Evolutionary conservation across 495 filamentous ascomycete species (phyloP).

Genomic region (Amorphotheca resinae): DNA sequence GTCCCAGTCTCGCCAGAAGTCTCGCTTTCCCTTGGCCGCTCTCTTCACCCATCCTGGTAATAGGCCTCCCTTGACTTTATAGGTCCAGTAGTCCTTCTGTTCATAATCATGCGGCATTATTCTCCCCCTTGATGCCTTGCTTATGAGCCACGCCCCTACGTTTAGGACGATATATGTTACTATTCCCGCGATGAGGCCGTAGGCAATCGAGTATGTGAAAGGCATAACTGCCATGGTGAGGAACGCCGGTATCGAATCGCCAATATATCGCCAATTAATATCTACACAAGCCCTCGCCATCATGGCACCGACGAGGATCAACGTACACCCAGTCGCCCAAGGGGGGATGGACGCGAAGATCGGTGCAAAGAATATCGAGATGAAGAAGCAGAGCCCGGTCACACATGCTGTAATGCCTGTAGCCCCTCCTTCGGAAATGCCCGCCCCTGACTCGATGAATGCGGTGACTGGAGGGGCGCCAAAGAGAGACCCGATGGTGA

Average conservation of each 20-base stretch:
- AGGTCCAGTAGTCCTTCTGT: constrained; percentile 63
- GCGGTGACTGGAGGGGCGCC: constrained; percentile 68
- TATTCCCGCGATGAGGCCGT: constrained; percentile 55
- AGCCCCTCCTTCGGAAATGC: constrained; percentile 71
- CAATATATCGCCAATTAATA: constrained; percentile 75
- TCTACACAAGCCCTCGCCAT: constrained; percentile 63
- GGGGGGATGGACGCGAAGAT: constrained; percentile 77
- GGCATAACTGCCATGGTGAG: constrained; percentile 72
- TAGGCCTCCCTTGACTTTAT: constrained; percentile 51
- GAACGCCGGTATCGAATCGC: constrained; percentile 70
- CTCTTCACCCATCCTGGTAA: constrained; percentile 57
- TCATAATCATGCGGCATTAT: constrained; percentile 61
- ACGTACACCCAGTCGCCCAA: constrained; percentile 74
- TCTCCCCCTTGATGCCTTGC: constrained; percentile 48
- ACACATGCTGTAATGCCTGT: constrained; percentile 71
- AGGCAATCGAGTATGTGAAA: constrained; percentile 71
- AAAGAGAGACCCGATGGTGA: constrained; percentile 65
- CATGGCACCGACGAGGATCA: constrained; percentile 68
- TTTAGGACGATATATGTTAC: constrained; percentile 62
- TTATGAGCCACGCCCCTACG: constrained; percentile 48
- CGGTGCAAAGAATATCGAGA: constrained; percentile 74
- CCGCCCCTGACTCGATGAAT: constrained; percentile 72
- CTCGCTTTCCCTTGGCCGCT: constrained; percentile 46
- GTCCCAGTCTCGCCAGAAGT: constrained; percentile 43
- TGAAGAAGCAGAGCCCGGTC: constrained; percentile 71